phyloP scores from a whole-genome alignment of 1,284 basidiomycete species.

The Erythrobasidium hasegawianum region DNA sequence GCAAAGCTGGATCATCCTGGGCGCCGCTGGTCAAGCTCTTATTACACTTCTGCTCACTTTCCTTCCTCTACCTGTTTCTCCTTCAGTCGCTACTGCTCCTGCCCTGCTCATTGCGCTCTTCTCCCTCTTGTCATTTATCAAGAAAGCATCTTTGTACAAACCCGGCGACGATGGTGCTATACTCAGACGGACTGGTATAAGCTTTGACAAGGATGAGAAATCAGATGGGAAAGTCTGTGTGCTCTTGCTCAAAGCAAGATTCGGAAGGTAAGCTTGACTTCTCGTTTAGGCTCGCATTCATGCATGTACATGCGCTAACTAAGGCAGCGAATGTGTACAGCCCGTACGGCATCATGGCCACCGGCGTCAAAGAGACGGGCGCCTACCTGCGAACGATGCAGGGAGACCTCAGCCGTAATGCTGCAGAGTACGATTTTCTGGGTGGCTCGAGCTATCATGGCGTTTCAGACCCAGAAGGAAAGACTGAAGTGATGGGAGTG shows the following conservation, averaged over 20 bases:
- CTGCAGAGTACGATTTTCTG: constrained; percentile 25
- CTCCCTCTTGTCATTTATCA: background rate
- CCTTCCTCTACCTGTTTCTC: background rate
- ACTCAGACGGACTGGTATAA: constrained; percentile 6
- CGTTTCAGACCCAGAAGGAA: background rate
- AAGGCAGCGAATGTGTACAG: too few relatives aligned
- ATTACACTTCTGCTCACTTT: background rate
- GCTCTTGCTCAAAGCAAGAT: constrained; percentile 14
- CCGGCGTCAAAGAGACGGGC: constrained; percentile 18
- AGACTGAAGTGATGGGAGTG: background rate
- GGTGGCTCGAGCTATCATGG: constrained; percentile 5
- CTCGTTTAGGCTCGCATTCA: too few relatives aligned
- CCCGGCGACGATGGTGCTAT: background rate
- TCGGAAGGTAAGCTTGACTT: constrained; percentile 18
- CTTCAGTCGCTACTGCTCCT: background rate
- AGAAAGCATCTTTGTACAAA: background rate
- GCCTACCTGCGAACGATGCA: constrained; percentile 1
- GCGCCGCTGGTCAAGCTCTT: constrained; percentile 10
- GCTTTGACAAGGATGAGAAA: constrained; percentile 22
- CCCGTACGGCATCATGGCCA: constrained; percentile 10
- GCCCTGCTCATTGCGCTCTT: constrained; percentile 5
- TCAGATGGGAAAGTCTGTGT: constrained; percentile 23
- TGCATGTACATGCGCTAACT: too few relatives aligned
- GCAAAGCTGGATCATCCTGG: constrained; percentile 1
- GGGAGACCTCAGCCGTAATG: background rate